Conservation (phyloP, 2,329 filamentous ascomycete species). For the Aspergillus spinulosporus region DNA sequence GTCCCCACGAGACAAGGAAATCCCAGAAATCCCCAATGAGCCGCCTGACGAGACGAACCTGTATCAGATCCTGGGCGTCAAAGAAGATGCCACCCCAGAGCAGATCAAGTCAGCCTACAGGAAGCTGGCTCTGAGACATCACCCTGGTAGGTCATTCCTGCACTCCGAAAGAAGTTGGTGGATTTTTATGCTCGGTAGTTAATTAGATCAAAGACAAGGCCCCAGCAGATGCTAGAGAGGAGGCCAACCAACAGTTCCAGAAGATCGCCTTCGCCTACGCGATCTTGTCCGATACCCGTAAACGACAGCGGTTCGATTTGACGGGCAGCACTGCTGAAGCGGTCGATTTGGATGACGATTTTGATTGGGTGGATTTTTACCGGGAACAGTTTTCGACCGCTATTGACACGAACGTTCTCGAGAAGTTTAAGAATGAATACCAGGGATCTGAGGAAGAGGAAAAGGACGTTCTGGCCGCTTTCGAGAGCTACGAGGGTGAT, state of each 20-base stretch:
- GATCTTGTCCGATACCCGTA: conserved; percentile 77
- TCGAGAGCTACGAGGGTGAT: conserved; percentile 69
- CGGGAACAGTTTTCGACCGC: conserved; percentile 76
- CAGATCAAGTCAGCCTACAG: conserved; percentile 90
- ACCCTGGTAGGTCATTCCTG: conserved; percentile 73
- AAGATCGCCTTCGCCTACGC: conserved; percentile 91
- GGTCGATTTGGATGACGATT: conserved; percentile 69
- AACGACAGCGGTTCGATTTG: conserved; percentile 82
- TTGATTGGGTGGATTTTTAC: conserved; percentile 91
- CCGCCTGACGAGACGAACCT: conserved; percentile 51
- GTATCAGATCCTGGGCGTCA: conserved; percentile 75
- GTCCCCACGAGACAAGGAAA: conserved; percentile 12
- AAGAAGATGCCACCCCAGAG: conserved; percentile 68
- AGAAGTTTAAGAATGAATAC: conserved; percentile 74
- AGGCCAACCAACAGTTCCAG: conserved; percentile 81
- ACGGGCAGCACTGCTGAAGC: conserved; percentile 88
- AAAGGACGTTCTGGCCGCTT: conserved; percentile 73
- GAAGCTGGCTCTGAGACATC: conserved; percentile 82
- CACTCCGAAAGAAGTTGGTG: too few species aligned
- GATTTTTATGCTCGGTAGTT: background rate
- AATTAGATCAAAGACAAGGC: conserved; percentile 68
- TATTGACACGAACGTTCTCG: conserved; percentile 72
- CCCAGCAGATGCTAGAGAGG: conserved; percentile 63
- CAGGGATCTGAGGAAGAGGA: conserved; percentile 84
- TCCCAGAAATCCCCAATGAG: conserved; percentile 15